Base-by-base conservation (phyloP, 2,329 filamentous ascomycete species). In the Pseudocercospora eumusae region DNA sequence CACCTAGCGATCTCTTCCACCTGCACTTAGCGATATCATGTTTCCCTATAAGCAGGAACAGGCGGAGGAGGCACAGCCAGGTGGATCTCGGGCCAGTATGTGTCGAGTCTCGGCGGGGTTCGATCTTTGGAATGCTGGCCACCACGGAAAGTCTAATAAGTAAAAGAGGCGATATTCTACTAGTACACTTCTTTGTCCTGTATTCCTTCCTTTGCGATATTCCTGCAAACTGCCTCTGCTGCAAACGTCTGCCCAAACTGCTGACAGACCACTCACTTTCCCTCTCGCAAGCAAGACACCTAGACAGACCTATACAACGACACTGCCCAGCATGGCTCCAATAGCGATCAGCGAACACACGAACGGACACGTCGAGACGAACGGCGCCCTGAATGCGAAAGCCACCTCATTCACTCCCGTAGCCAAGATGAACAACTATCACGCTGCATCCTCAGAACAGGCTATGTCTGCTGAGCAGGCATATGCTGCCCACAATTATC, bases 401-500 rank as follows among this genome's bases (percentile, higher is more conserved):
- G 76, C 76, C 25, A 68, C 75, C 40, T 66, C 75, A 13, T 79
- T 78, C 71, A 75, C 75, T 33, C 76, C 76, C 13, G 76, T 75
- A 56, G 70, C 73, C 59, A 74, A 78, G 33, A 66, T 70, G 31
- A 77, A 82, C 36, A 77, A 75, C 63, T 86, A 86, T 81, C 95
- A 97, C 80, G 84, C 92, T 59, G 76, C 90, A 20, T 92, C 93
- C 25, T 93, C 92, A 47, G 81, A 87, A 61, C 82, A 84, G 70
- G 93, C 95, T 71, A 96, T 97, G 76, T 80, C 87, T 57, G 81
- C 87, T 57, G 95, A 99, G 81, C 83, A 91, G 73, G 82, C 90
- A 75, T 93, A 86, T 77, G 95, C 95, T 55, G 95, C 95, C 54
- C 95, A 99, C 86, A 99, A 99, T 83, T 99, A 99, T 83, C 93